Evolutionary conservation across 805 yeast species (phyloP).

Genomic region (Kuraishia ogatae): DNA sequence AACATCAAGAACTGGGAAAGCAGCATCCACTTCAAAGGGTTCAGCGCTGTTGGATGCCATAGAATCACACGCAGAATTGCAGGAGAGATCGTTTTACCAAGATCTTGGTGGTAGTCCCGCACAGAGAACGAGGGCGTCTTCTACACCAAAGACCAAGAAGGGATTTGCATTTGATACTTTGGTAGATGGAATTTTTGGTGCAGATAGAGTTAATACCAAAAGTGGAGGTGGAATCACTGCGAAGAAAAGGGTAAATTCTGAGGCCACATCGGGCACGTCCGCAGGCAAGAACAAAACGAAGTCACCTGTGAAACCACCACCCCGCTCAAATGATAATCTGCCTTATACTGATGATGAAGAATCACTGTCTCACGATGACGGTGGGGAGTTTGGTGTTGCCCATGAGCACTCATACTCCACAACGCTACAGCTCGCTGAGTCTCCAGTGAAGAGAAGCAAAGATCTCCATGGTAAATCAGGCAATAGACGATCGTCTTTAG

Average conservation of each 20-base stretch:
- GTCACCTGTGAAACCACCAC: too few relatives aligned
- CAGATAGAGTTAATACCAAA: neutral
- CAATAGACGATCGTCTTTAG: conserved; percentile 39
- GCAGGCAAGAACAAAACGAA: too few relatives aligned
- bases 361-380: neutral
- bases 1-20: neutral
- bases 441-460: conserved; percentile 3
- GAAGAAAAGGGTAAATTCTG: too few relatives aligned
- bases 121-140: neutral
- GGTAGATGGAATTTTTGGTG: neutral
- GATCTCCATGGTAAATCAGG: neutral
- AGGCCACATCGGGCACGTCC: too few relatives aligned
- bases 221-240: too few relatives aligned
- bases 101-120: neutral
- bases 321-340: too few relatives aligned
- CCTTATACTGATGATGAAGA: neutral
- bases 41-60: neutral
- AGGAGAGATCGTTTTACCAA: neutral
- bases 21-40: neutral
- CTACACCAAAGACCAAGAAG: neutral
- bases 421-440: neutral
- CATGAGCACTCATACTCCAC: conserved; percentile 1
- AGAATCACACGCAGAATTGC: too few relatives aligned
- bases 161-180: neutral
- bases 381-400: neutral